Percentiles rank a stretch among this genome's conserved stretches.
These are phyloP conservation scores for Vaccinium corymbosum DNA, from an alignment of 148 eudicot genomes.

Conservation along the genomic window DNA sequence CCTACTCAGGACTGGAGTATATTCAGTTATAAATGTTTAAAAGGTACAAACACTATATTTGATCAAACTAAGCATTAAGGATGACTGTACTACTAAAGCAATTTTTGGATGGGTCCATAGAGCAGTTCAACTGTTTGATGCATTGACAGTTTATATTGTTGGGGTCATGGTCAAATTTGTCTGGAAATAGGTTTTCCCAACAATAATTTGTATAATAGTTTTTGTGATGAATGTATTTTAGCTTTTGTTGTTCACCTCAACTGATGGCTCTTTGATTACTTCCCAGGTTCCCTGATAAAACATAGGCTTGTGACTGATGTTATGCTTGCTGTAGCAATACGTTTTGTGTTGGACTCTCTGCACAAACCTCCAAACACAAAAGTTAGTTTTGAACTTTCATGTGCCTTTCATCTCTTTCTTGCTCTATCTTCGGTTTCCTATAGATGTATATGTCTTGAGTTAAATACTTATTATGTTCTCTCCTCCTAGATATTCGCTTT, in stretches of 20 bases:
- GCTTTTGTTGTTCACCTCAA: not conserved
- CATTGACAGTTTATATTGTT: not conserved
- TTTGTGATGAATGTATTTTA: not conserved
- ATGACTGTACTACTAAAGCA: not conserved
- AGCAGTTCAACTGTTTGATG: not conserved
- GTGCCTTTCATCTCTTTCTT: not conserved
- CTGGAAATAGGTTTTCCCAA: not conserved
- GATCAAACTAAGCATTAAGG: not conserved
- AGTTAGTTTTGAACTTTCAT: not conserved
- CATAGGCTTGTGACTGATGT: constrained; percentile 17
- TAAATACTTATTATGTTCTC: not conserved
- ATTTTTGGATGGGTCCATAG: not conserved
- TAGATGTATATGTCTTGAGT: not conserved
- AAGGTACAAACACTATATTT: not conserved
- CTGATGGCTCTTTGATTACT: not conserved
- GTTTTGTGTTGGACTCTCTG: constrained; percentile 14
- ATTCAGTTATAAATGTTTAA: not conserved
- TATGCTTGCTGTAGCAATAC: constrained; percentile 16
- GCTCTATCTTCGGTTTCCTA: not conserved
- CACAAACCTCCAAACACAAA: constrained; percentile 15
- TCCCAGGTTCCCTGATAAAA: constrained; percentile 18
- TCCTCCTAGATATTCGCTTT: constrained; percentile 5
- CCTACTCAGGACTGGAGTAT: too few relatives aligned
- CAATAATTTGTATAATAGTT: not conserved
- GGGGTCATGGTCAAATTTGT: not conserved